Conservation (phyloP, 2,329 filamentous ascomycete genomes). For the Diplocarpon rosae region DNA sequence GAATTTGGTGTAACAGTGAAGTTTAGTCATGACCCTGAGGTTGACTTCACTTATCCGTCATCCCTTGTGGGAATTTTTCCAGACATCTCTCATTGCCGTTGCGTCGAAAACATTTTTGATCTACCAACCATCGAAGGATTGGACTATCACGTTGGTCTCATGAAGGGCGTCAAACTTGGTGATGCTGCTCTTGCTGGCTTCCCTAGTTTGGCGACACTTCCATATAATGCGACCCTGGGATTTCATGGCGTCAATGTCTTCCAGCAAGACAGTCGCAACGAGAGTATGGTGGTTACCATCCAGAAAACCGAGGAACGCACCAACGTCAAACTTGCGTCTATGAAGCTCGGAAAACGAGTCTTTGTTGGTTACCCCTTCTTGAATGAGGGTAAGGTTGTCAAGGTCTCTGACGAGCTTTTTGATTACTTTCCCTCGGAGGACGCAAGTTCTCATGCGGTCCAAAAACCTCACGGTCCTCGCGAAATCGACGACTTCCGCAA, state of each 20-base stretch:
- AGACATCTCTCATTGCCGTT: conserved; percentile 75
- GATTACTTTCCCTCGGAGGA: conserved; percentile 65
- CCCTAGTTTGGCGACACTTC: conserved; percentile 76
- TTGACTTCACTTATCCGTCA: conserved; percentile 77
- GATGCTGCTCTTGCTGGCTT: conserved; percentile 83
- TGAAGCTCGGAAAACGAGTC: conserved; percentile 73
- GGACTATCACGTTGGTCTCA: conserved; percentile 72
- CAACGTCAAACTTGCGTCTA: conserved; percentile 60
- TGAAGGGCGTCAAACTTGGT: conserved; percentile 75
- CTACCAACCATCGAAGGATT: conserved; percentile 85
- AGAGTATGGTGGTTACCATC: conserved; percentile 88
- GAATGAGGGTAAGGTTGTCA: conserved; percentile 82
- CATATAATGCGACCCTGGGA: conserved; percentile 69
- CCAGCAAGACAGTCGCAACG: conserved; percentile 89
- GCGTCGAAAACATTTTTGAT: conserved; percentile 93
- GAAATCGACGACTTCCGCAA: conserved; percentile 77
- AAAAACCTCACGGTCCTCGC: conserved; percentile 59
- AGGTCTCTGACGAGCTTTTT: conserved; percentile 88
- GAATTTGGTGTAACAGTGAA: conserved; percentile 87
- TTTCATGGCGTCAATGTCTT: conserved; percentile 92
- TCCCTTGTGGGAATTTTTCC: conserved; percentile 85
- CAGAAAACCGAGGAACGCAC: conserved; percentile 61
- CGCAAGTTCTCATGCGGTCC: conserved; percentile 48
- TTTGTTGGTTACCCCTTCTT: conserved; percentile 93
- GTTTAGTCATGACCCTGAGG: conserved; percentile 71